phyloP scores from a whole-genome alignment of 306 rosid species.

The Acacia confusa region DNA sequence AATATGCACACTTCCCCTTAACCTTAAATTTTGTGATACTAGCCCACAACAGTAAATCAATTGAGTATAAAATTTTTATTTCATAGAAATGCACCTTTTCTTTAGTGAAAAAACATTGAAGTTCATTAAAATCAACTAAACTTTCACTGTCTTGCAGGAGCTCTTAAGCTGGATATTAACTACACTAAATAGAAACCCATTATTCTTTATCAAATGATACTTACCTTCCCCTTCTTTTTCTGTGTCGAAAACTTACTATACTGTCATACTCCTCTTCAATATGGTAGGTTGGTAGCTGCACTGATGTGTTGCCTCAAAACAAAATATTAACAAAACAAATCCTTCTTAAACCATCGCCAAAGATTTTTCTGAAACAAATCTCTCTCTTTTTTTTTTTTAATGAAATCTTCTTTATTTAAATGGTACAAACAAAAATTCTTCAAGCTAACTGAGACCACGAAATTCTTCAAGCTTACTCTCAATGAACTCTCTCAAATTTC shows the following conservation, averaged over 20 bases:
- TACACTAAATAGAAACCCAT: not conserved
- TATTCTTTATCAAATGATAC: not conserved
- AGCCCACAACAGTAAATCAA: not conserved
- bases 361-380: slow-evolving; percentile 16
- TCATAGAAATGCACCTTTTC: not conserved
- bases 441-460: not conserved
- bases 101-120: not conserved
- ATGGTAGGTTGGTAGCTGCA: not conserved
- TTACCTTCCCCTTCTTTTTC: not conserved
- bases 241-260: not conserved
- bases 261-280: not conserved
- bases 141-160: not conserved
- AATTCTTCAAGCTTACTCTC: slow-evolving; percentile 11
- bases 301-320: not conserved
- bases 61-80: not conserved
- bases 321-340: not conserved
- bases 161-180: not conserved
- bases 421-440: not conserved
- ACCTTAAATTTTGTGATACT: not conserved
- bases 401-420: not conserved
- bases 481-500: not conserved
- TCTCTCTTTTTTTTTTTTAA: not conserved
- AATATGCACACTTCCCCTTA: not conserved
- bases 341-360: slow-evolving; percentile 4
- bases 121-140: not conserved